Conservation (phyloP, 176 grass and related monocot genomes). For the Metroxylon sagu region DNA sequence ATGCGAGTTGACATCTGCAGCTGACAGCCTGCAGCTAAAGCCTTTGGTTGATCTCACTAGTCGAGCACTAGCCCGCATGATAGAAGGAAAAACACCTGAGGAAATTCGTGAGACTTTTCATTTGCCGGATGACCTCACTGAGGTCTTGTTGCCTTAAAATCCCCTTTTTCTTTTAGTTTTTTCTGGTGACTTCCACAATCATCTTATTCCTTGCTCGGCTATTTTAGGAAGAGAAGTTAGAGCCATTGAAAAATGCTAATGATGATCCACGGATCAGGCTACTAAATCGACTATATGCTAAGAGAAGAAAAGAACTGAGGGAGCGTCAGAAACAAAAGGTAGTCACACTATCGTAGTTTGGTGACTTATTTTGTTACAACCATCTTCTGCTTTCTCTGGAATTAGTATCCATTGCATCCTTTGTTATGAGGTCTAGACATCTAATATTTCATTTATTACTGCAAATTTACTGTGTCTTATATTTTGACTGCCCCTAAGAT, state of each 20-base stretch:
- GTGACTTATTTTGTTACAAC: too few species aligned
- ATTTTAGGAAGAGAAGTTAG: slow-evolving; percentile 97
- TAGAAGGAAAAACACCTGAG: slow-evolving; percentile 12
- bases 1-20: slow-evolving; percentile 15
- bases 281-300: slow-evolving; percentile 96
- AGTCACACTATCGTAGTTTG: neutral
- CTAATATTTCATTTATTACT: too few species aligned
- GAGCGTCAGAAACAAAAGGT: slow-evolving; percentile 92
- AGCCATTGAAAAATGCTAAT: slow-evolving; percentile 96
- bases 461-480: too few species aligned
- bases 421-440: too few species aligned
- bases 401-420: too few species aligned
- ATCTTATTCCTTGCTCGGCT: neutral
- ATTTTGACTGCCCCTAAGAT: too few species aligned
- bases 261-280: slow-evolving; percentile 95
- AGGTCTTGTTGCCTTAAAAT: slow-evolving; percentile 28
- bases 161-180: neutral
- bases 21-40: slow-evolving; percentile 12
- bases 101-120: slow-evolving; percentile 17
- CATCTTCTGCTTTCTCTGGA: too few species aligned
- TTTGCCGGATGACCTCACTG: slow-evolving; percentile 25
- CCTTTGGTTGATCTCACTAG: slow-evolving; percentile 24
- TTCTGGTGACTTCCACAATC: slow-evolving; percentile 22
- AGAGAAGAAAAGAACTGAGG: slow-evolving; percentile 90
- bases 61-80: slow-evolving; percentile 14